Evolutionary conservation across 176 grass and related monocot genomes (phyloP).

Genomic region (Secale cereale): DNA sequence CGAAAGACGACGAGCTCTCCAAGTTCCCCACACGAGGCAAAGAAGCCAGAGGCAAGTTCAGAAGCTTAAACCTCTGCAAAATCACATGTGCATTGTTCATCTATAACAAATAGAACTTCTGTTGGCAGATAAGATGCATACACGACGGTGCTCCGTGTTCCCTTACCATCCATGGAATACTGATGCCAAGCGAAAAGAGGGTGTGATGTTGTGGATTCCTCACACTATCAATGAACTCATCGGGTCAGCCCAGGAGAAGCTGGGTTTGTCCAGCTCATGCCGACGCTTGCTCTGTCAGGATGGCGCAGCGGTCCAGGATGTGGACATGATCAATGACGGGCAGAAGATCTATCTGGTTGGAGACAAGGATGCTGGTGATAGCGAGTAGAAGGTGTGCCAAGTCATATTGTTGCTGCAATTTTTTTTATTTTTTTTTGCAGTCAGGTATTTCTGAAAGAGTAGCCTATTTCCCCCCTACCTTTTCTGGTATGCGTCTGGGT

Average conservation of each 20-base stretch:
- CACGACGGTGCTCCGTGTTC: slow-evolving; percentile 68
- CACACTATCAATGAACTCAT: slow-evolving; percentile 59
- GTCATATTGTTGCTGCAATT: neutral
- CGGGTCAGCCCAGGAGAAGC: slow-evolving; percentile 50
- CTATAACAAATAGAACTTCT: neutral
- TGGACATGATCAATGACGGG: slow-evolving; percentile 53
- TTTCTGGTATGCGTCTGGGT: slow-evolving; percentile 17
- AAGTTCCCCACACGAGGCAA: slow-evolving; percentile 55
- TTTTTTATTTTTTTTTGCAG: too few species aligned
- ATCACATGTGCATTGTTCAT: neutral
- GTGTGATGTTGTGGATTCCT: slow-evolving; percentile 74
- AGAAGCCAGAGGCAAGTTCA: slow-evolving; percentile 42
- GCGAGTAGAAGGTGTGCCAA: neutral
- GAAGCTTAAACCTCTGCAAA: neutral
- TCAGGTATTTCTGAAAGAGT: neutral
- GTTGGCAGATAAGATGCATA: slow-evolving; percentile 62
- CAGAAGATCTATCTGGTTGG: slow-evolving; percentile 70
- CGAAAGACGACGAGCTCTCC: slow-evolving; percentile 58
- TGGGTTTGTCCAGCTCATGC: slow-evolving; percentile 36
- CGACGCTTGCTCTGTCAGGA: slow-evolving; percentile 59
- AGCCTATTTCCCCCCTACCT: neutral
- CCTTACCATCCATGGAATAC: slow-evolving; percentile 66
- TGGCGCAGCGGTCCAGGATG: slow-evolving; percentile 52
- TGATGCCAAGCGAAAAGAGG: slow-evolving; percentile 47
- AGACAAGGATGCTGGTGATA: slow-evolving; percentile 21